phyloP scores from a whole-genome alignment of 441 rosid genomes.

The Pelargonium exstipulatum region DNA sequence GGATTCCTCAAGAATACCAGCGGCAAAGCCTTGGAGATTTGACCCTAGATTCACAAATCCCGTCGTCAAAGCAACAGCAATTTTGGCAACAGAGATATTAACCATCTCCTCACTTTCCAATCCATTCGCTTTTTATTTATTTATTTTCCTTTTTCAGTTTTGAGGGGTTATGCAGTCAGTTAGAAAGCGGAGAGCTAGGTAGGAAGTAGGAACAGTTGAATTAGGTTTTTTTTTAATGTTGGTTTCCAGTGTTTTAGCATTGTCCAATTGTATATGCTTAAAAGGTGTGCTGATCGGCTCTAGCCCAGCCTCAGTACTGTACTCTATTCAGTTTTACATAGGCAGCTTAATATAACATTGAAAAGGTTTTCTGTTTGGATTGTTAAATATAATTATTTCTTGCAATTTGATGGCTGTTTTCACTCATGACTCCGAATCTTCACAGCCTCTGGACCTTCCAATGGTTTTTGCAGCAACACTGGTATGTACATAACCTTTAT shows the following conservation, averaged over 20 bases:
- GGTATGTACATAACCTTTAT: not conserved
- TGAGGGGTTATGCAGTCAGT: conserved; percentile 13
- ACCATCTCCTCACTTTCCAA: not conserved
- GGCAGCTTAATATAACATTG: conserved; percentile 13
- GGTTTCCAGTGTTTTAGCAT: conserved; percentile 21
- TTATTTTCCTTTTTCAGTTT: conserved; percentile 6
- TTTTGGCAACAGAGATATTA: conserved; percentile 30
- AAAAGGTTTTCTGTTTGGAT: not conserved
- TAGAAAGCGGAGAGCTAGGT: conserved; percentile 22
- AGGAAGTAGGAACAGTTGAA: not conserved
- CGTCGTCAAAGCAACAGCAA: conserved; percentile 21
- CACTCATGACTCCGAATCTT: not conserved
- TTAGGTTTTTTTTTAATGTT: not conserved
- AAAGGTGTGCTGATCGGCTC: conserved; percentile 13
- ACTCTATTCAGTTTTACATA: conserved; percentile 17
- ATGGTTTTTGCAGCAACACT: not conserved
- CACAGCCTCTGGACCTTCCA: not conserved
- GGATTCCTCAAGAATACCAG: conserved; percentile 22
- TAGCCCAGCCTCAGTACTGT: conserved; percentile 25
- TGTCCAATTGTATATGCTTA: conserved; percentile 29
- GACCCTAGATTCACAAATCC: conserved; percentile 18
- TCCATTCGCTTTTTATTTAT: not conserved
- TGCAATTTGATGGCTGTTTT: not conserved
- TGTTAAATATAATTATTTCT: not conserved
- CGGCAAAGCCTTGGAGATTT: conserved; percentile 20